Base-by-base conservation (phyloP, 2,329 filamentous ascomycete genomes). In the Xylariaceae sp. region DNA sequence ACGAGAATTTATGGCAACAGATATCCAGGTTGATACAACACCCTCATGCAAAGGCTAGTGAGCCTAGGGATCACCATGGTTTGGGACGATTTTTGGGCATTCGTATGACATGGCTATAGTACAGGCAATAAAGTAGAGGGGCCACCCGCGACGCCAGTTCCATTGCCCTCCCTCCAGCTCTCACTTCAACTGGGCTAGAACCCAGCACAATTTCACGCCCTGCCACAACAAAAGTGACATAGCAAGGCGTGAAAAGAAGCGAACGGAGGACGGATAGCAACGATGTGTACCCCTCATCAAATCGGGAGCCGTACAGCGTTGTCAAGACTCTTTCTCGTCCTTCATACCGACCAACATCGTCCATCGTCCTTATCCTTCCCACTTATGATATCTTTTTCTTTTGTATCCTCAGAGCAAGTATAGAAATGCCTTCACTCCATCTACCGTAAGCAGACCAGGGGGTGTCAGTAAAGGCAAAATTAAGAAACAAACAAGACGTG, bases 61-160 rank as follows among this genome's bases (percentile, higher is more conserved):
- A 7, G 32, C 37, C 26, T 3, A 47, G 19, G 53, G 34, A n/a
- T 32, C 9, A 9, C 11, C 12, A 11, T 46, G 27, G 45, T 61
- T 62, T 62, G 47, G 54, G 63, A 64, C 55, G 59, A 61, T 55
- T 47, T 61, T 65, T 56, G 62, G 19, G 59, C 64, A 65, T 67
- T 66, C 60, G 61, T 65, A 63, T 65, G 60, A 65, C 59, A 66
- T 66, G 64, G 64, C 61, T 66, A 67, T 67, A 61, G 59, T 67
- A 67, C 65, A 67, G 57, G 65, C 61, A 64, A 47, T 60, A 65
- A 57, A 64, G 60, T 59, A 60, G 60, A 53, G 62, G 61, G 51
- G 60, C 60, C 62, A 59, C 58, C 19, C 59, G 49, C 60, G 58
- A 63, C 53, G 61, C 64, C 65, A 58, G 54, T 62, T 64, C 59